These are phyloP conservation scores for Asterionellopsis glacialis DNA, from an alignment of 108 stramenopile genomes.

Conservation along the genomic window DNA sequence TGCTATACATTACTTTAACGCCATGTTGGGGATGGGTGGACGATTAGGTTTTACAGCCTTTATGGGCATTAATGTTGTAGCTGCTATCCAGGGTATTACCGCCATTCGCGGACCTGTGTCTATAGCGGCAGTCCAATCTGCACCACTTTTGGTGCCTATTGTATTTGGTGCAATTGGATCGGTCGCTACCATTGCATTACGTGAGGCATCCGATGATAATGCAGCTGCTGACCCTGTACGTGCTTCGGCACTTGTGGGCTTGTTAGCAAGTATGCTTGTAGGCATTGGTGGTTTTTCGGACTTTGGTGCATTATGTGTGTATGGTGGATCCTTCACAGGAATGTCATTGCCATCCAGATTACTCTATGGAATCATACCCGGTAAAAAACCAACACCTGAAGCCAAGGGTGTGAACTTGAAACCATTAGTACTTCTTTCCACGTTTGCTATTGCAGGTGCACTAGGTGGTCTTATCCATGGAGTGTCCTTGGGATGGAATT, in stretches of 20 bases:
- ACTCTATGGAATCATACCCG: conserved; percentile 34
- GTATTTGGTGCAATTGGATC: conserved; percentile 45
- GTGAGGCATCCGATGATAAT: conserved; percentile 51
- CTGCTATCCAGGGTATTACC: conserved; percentile 31
- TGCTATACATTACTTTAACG: conserved; percentile 34
- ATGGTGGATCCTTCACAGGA: conserved; percentile 60
- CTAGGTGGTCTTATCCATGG: conserved; percentile 57
- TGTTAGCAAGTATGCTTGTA: conserved; percentile 31
- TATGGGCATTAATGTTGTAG: conserved; percentile 34
- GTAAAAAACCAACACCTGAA: background rate
- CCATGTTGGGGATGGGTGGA: conserved; percentile 40
- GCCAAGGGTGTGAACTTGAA: conserved; percentile 4
- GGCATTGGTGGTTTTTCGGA: conserved; percentile 13
- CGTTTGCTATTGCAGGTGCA: conserved; percentile 46
- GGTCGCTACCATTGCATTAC: conserved; percentile 49
- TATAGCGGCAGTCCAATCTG: background rate
- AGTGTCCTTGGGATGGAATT: conserved; percentile 42
- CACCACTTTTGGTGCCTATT: conserved; percentile 20
- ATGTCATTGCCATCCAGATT: conserved; percentile 58
- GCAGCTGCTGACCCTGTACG: conserved; percentile 54
- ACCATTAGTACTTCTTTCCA: conserved; percentile 7
- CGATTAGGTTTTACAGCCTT: conserved; percentile 48
- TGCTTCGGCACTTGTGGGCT: conserved; percentile 45
- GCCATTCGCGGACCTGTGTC: background rate
- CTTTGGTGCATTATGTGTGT: conserved; percentile 42